A percentile compares a stretch with the other conserved stretches of the same genome.
phyloP scores from a whole-genome alignment of 805 yeast genomes.

The Danielia oregonensis region DNA sequence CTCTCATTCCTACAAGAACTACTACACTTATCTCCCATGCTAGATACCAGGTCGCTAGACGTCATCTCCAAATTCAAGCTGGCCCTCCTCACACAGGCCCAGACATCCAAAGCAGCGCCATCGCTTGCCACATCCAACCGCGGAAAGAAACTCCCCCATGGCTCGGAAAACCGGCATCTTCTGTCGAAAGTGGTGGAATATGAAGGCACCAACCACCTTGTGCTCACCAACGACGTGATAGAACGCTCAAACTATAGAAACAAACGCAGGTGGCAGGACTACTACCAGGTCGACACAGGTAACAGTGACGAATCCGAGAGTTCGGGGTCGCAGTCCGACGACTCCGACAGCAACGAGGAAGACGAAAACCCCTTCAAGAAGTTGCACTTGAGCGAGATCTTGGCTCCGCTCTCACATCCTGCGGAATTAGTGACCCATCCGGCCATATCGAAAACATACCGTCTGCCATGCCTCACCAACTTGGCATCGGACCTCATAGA shows the following conservation, averaged over 20 bases:
- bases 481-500: constrained; percentile 74
- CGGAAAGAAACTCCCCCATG: constrained; percentile 27
- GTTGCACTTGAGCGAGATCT: constrained; percentile 40
- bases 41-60: constrained; percentile 37
- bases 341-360: constrained; percentile 8
- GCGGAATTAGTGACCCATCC: constrained; percentile 73
- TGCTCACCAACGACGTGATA: constrained; percentile 33
- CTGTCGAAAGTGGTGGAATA: constrained; percentile 37
- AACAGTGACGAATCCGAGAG: not conserved
- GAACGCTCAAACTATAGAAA: constrained; percentile 24
- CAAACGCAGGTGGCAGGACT: constrained; percentile 36
- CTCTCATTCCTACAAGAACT: too few species aligned
- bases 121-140: constrained; percentile 21
- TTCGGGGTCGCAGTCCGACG: constrained; percentile 13
- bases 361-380: constrained; percentile 25
- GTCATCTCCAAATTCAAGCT: constrained; percentile 36
- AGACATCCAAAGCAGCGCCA: constrained; percentile 5
- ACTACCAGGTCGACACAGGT: constrained; percentile 11
- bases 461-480: constrained; percentile 43
- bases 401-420: constrained; percentile 79
- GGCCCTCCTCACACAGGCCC: constrained; percentile 24
- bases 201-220: constrained; percentile 32
- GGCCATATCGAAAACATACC: constrained; percentile 64
- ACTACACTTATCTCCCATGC: too few species aligned
- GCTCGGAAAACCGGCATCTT: constrained; percentile 18